Evolutionary conservation across 257 asterid species (phyloP).

Genomic region (Nicotiana obtusifolia): DNA sequence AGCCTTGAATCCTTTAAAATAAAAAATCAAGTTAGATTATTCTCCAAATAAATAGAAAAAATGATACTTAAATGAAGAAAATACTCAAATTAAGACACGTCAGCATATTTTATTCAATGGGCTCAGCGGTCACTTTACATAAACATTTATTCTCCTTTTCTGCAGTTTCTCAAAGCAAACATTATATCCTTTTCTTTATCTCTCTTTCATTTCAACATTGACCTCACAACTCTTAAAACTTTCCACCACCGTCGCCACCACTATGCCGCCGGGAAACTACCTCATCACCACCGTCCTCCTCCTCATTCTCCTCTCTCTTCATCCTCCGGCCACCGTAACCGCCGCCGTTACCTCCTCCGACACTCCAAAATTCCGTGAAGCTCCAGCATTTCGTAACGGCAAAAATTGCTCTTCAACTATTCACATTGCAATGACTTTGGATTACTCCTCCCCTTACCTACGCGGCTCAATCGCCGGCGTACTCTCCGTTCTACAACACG

Average conservation of each 20-base stretch:
- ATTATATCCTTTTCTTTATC: not conserved
- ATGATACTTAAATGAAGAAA: not conserved
- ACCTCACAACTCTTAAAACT: not conserved
- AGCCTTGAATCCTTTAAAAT: not conserved
- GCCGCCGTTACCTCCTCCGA: constrained; percentile 20
- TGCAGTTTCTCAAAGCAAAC: constrained; percentile 3
- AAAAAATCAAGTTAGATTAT: not conserved
- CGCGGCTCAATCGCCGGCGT: constrained; percentile 89
- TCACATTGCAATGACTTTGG: constrained; percentile 87
- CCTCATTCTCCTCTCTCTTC: constrained; percentile 12
- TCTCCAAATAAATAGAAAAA: not conserved
- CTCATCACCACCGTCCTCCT: constrained; percentile 24
- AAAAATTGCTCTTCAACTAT: constrained; percentile 43
- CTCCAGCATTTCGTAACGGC: constrained; percentile 89
- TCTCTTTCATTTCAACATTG: not conserved
- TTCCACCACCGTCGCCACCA: not conserved
- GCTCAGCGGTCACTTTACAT: constrained; percentile 26
- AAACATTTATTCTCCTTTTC: not conserved
- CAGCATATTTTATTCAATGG: constrained; percentile 3
- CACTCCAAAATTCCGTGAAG: constrained; percentile 59
- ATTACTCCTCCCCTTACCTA: constrained; percentile 82
- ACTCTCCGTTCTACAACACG: constrained; percentile 81
- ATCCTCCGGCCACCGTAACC: not conserved
- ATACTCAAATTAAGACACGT: not conserved
- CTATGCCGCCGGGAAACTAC: constrained; percentile 14